Percentiles rank a stretch among this genome's conserved stretches.
Conservation (phyloP, 176 grass and related monocot genomes). For the Juncus effusus region DNA sequence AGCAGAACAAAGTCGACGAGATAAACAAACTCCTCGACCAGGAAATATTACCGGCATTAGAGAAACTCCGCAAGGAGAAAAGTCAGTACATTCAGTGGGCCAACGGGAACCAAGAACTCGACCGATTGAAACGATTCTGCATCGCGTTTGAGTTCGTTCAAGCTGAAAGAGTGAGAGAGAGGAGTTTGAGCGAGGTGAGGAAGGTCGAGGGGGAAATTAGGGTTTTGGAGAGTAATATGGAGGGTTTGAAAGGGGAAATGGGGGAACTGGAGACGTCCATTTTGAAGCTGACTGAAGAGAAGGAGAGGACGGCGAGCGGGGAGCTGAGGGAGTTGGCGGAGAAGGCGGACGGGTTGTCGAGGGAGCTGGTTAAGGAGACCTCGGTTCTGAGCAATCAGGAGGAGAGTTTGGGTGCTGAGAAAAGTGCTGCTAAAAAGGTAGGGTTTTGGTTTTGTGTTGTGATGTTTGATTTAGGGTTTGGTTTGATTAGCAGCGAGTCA, state of each 20-base stretch:
- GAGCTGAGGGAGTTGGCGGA: slow-evolving; percentile 73
- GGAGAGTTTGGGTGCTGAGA: slow-evolving; percentile 67
- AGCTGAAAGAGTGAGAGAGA: slow-evolving; percentile 58
- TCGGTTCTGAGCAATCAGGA: slow-evolving; percentile 81
- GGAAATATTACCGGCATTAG: slow-evolving; percentile 93
- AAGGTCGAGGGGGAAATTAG: slow-evolving; percentile 48
- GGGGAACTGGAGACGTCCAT: slow-evolving; percentile 75
- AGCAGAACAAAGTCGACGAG: slow-evolving; percentile 94
- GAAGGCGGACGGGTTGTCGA: slow-evolving; percentile 63
- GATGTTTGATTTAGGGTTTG: no score
- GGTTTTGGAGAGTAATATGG: slow-evolving; percentile 60
- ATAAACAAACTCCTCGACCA: slow-evolving; percentile 85
- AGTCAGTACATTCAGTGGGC: slow-evolving; percentile 93
- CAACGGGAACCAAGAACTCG: slow-evolving; percentile 80
- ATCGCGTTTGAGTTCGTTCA: slow-evolving; percentile 88
- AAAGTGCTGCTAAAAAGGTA: slow-evolving; percentile 63
- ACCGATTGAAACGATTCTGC: slow-evolving; percentile 79
- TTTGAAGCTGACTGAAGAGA: slow-evolving; percentile 57
- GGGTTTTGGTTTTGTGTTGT: not conserved
- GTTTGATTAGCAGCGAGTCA: slow-evolving; percentile 12
- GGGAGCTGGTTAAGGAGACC: slow-evolving; percentile 82
- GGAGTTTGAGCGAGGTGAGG: slow-evolving; percentile 53
- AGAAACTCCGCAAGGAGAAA: slow-evolving; percentile 89
- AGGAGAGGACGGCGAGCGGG: slow-evolving; percentile 66
- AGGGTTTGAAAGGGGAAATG: slow-evolving; percentile 58